Base-by-base conservation (phyloP, 805 yeast species). In the Monosporozyma yasuniensis region DNA sequence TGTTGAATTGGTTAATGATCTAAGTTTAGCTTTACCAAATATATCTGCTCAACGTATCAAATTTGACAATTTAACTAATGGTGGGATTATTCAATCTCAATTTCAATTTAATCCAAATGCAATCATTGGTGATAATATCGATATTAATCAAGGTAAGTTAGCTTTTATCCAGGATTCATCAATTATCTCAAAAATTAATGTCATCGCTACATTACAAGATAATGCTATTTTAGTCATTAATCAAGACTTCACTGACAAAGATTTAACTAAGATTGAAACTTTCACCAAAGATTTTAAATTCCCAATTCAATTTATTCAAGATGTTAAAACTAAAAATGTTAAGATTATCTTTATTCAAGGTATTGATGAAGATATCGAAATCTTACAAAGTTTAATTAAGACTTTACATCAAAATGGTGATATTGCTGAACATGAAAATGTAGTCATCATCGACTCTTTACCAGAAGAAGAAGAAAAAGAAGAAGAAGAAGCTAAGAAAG, bases 61-160 rank as follows among this genome's bases (percentile, higher is more conserved):
- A 60, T 87, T 72, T 59, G 96, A 91, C 66, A 89, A 87, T 65
- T 63, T 74, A 35, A 71, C 79, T 14, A 78, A 77, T 47, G 91
- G 90, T 34, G 97, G 97, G 54, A 63, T 79, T 8, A 81, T 82
- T 64, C 87, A 84, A 66, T 76, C 89, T 37, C 86, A 83, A 60
- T 70, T 84, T 47, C 66, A 72, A 25, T 43, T 55, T 35, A 54
- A 64, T 2, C 56, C 61, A 30, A 53, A 46, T 5, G 50, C 60
- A 43, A 46, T 52, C 18, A 50, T 55, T 4, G 54, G 57, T 1
- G 19, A 28, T n/a, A 46, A 57, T 18, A 55, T 61, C 9, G 63
- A 63, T 25, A 68, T 83, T 47, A 86, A 81, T 48, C 61, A 74
- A 44, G 84, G 91, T 11, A 83, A 81, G 57, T 72, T 84, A 21